A percentile compares a stretch with the other conserved stretches of the same genome.
These are phyloP conservation scores for Hexamita inflata DNA, from an alignment of 208 protist species.

Conservation along the genomic window DNA sequence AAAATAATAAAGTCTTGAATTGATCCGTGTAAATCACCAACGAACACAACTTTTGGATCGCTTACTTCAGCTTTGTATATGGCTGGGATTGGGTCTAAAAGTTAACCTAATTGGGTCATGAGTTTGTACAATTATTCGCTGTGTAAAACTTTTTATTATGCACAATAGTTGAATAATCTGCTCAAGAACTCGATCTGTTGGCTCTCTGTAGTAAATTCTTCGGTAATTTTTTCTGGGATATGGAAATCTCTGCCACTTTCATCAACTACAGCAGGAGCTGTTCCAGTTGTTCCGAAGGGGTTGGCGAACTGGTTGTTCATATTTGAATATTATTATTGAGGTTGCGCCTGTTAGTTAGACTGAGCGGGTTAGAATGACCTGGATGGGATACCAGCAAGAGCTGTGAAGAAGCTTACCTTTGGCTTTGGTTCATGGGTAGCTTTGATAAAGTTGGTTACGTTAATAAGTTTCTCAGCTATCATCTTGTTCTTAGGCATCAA, in stretches of 20 bases:
- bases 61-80: neutral
- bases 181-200: neutral
- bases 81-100: neutral
- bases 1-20: neutral
- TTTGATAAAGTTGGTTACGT: neutral
- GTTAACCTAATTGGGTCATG: neutral
- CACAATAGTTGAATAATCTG: neutral
- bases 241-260: neutral
- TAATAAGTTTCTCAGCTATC: neutral
- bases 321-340: neutral
- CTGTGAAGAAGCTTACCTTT: neutral
- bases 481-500: neutral
- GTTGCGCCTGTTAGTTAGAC: neutral
- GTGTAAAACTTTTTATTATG: neutral
- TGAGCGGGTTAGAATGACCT: neutral
- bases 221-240: neutral
- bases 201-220: neutral
- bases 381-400: neutral
- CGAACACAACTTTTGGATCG: neutral
- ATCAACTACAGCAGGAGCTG: neutral
- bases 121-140: neutral
- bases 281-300: neutral
- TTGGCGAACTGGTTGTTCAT: neutral
- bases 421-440: neutral
- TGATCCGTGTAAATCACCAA: conserved; percentile 22